Evolutionary conservation across 2,329 filamentous ascomycete genomes (phyloP).

Genomic region (Hysterium pulicare): DNA sequence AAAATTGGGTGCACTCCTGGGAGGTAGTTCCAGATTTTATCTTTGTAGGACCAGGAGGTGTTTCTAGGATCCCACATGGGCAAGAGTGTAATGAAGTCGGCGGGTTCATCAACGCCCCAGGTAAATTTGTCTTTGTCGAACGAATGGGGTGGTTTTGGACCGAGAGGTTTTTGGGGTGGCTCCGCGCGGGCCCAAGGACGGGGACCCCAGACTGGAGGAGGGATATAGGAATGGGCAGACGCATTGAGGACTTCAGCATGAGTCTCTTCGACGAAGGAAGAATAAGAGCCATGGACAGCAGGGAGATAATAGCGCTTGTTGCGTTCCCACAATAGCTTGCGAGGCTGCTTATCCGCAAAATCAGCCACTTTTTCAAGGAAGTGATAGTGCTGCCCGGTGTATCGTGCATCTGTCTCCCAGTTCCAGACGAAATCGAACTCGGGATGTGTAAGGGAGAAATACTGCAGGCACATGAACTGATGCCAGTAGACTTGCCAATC

Average conservation of each 20-base stretch:
- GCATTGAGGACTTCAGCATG: slow-evolving; percentile 41
- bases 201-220: slow-evolving; percentile 78
- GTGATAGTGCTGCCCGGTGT: slow-evolving; percentile 79
- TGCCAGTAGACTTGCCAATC: slow-evolving; percentile 51
- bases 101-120: slow-evolving; percentile 88
- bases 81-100: slow-evolving; percentile 87
- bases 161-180: slow-evolving; percentile 71
- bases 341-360: slow-evolving; percentile 53
- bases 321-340: slow-evolving; percentile 59
- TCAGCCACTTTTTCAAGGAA: slow-evolving; percentile 63
- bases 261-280: slow-evolving; percentile 43
- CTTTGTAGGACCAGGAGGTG: slow-evolving; percentile 68
- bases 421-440: slow-evolving; percentile 81
- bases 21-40: slow-evolving; percentile 51
- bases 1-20: slow-evolving; percentile 69
- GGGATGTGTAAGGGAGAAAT: slow-evolving; percentile 71
- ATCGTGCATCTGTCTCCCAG: slow-evolving; percentile 80
- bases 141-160: slow-evolving; percentile 66
- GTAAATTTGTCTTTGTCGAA: slow-evolving; percentile 76
- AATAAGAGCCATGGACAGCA: slow-evolving; percentile 49
- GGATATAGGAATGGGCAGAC: slow-evolving; percentile 37
- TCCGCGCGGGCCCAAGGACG: slow-evolving; percentile 56
- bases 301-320: slow-evolving; percentile 57
- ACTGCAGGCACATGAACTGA: slow-evolving; percentile 71
- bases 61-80: slow-evolving; percentile 87